A percentile compares a stretch with the other conserved stretches of the same genome.
These are phyloP conservation scores for Lepiota venenata DNA, from an alignment of 768 basidiomycete genomes.

Conservation along the genomic window DNA sequence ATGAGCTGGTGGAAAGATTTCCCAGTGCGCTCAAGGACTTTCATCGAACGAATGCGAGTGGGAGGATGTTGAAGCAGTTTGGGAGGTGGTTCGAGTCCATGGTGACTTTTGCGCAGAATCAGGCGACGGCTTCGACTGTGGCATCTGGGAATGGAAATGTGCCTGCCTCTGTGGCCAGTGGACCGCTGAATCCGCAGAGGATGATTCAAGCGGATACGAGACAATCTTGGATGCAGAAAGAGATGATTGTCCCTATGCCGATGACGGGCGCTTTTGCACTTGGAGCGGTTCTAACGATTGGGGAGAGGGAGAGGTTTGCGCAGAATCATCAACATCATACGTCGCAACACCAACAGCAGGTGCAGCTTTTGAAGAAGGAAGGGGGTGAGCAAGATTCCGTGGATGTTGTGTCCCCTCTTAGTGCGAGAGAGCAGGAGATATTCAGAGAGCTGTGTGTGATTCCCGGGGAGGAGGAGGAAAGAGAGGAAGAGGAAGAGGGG, in stretches of 20 bases:
- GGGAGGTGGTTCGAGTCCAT: constrained; percentile 61
- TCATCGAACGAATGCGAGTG: constrained; percentile 42
- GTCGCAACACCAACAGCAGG: neutral
- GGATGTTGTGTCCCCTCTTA: constrained; percentile 50
- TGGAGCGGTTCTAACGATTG: constrained; percentile 10
- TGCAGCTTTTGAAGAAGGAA: constrained; percentile 1
- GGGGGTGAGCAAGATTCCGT: constrained; percentile 17
- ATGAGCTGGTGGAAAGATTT: constrained; percentile 59
- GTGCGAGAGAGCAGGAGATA: constrained; percentile 67
- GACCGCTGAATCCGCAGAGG: constrained; percentile 11
- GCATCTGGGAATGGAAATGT: constrained; percentile 17
- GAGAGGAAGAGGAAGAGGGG: constrained; percentile 12
- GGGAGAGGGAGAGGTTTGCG: constrained; percentile 7
- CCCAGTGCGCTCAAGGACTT: constrained; percentile 60
- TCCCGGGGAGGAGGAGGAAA: constrained; percentile 29
- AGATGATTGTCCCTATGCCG: constrained; percentile 5
- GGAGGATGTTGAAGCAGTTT: constrained; percentile 54
- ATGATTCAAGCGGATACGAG: constrained; percentile 19
- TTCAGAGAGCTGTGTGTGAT: constrained; percentile 62
- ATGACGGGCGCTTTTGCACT: constrained; percentile 11
- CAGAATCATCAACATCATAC: neutral
- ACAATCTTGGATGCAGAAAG: constrained; percentile 14
- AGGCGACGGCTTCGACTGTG: constrained; percentile 16
- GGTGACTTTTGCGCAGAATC: constrained; percentile 28
- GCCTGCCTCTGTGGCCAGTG: constrained; percentile 5